Conservation (phyloP, 345 rosid genomes). For the Citrus reticulata region DNA sequence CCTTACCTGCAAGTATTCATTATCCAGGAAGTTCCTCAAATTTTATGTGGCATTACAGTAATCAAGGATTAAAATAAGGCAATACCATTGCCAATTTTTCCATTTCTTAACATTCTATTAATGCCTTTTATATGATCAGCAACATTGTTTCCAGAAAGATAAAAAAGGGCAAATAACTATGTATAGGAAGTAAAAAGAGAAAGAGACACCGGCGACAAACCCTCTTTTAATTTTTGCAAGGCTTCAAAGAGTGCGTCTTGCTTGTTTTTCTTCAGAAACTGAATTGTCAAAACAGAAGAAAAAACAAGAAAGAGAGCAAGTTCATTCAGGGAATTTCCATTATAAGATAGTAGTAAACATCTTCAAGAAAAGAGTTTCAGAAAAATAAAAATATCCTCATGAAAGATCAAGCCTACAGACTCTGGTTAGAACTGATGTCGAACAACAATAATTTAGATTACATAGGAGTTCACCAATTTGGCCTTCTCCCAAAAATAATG, state of each 20-base stretch:
- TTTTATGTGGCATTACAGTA: no score
- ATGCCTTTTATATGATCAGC: no score
- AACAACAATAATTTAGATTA: background rate
- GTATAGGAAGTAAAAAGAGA: background rate
- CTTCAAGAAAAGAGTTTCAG: background rate
- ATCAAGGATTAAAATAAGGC: no score
- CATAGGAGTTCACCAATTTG: background rate
- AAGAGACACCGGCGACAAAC: constrained; percentile 25
- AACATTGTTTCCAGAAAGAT: background rate
- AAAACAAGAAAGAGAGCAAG: background rate
- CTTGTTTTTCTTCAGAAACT: constrained; percentile 45
- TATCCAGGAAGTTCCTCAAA: no score
- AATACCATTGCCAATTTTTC: no score
- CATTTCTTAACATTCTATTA: no score
- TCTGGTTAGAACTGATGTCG: background rate
- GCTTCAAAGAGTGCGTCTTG: constrained; percentile 70
- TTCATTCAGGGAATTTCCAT: background rate
- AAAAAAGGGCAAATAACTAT: background rate
- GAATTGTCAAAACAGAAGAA: constrained; percentile 12
- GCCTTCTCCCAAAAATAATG: background rate
- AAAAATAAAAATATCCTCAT: background rate
- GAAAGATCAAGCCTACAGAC: background rate
- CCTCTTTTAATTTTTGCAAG: constrained; percentile 79
- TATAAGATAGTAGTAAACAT: background rate
- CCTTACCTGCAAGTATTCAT: no score